Evolutionary conservation across 257 asterid species (phyloP).

Genomic region (Solanum sitiens): DNA sequence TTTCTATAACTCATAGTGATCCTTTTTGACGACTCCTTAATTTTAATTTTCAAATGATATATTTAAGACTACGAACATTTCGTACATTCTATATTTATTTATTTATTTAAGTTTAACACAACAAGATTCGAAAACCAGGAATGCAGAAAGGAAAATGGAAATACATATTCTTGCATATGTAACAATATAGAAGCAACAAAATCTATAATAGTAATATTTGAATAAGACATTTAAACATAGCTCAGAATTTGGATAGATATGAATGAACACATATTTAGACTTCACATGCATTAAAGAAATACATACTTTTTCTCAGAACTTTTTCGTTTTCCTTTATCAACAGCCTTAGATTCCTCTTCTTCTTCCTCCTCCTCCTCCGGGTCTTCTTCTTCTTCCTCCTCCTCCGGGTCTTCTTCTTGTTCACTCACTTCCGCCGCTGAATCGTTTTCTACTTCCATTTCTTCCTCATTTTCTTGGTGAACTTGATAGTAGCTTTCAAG

Average conservation of each 20-base stretch:
- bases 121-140: background rate
- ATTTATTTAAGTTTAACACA: background rate
- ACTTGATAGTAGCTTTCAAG: constrained; percentile 39
- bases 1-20: background rate
- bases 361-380: background rate
- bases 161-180: background rate
- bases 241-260: background rate
- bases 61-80: background rate
- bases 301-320: background rate
- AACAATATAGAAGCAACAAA: background rate
- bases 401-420: constrained; percentile 13
- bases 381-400: constrained; percentile 18
- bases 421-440: constrained; percentile 3
- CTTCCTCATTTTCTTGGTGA: constrained; percentile 9
- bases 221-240: background rate
- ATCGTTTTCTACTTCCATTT: background rate
- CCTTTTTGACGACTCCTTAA: background rate
- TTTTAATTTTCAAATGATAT: background rate
- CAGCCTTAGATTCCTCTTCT: constrained; percentile 14
- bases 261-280: background rate
- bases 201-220: background rate
- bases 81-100: background rate
- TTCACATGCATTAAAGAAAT: background rate
- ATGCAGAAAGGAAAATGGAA: background rate
- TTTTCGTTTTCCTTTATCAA: background rate